phyloP scores from a whole-genome alignment of 2,329 filamentous ascomycete species.

The Alternaria longipes region DNA sequence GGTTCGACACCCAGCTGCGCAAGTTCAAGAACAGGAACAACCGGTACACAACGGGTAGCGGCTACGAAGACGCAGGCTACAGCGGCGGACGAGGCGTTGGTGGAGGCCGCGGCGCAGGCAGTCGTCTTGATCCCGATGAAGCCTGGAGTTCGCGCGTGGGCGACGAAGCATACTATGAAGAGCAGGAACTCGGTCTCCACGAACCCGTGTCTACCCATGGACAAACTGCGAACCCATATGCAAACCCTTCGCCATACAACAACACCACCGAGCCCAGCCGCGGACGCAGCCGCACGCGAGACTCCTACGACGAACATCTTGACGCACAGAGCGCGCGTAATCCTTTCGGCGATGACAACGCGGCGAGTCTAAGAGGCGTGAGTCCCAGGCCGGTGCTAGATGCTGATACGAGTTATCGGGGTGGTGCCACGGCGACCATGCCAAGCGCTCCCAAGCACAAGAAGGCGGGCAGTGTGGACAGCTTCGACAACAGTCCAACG shows the following conservation, averaged over 20 bases:
- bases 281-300: conserved; percentile 61
- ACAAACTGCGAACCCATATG: conserved; percentile 50
- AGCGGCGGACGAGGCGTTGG: conserved; percentile 29
- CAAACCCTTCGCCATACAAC: neutral
- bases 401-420: conserved; percentile 54
- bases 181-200: conserved; percentile 73
- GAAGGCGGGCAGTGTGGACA: conserved; percentile 45
- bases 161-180: conserved; percentile 79
- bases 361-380: conserved; percentile 68
- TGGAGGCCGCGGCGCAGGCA: conserved; percentile 54
- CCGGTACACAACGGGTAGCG: conserved; percentile 73
- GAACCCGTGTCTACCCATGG: conserved; percentile 49
- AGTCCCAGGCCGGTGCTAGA: conserved; percentile 74
- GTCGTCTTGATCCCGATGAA: conserved; percentile 81
- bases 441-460: conserved; percentile 47
- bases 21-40: conserved; percentile 72
- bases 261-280: conserved; percentile 42
- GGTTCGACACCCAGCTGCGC: conserved; percentile 73
- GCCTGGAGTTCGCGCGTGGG: conserved; percentile 86
- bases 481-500: conserved; percentile 67
- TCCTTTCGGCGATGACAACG: conserved; percentile 55
- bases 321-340: conserved; percentile 42
- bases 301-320: conserved; percentile 50
- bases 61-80: conserved; percentile 73
- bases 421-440: conserved; percentile 52